Percentiles rank a stretch among this genome's conserved stretches.
phyloP scores from a whole-genome alignment of 2,329 filamentous ascomycete genomes.

The Phoma sp. region DNA sequence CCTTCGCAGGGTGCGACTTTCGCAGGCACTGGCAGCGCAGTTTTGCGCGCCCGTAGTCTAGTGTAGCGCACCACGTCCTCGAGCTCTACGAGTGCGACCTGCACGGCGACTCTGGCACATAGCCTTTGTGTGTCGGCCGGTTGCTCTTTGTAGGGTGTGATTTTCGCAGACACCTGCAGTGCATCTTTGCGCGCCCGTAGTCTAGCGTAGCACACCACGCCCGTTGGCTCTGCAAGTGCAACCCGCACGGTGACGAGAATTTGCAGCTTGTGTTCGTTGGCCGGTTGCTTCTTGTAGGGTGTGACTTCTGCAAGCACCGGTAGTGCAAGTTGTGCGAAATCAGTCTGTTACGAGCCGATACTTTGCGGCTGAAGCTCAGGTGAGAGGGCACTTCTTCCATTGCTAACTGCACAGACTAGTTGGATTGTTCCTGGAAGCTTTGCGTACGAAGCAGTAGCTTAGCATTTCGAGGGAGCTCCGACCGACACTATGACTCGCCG shows the following conservation, averaged over 20 bases:
- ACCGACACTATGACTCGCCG: background rate
- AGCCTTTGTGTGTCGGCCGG: background rate
- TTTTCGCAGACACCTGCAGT: background rate
- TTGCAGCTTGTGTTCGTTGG: background rate
- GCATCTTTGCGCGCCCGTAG: background rate
- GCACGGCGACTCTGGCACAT: background rate
- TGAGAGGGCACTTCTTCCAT: too few relatives aligned
- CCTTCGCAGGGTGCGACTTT: background rate
- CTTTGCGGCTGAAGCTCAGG: too few relatives aligned
- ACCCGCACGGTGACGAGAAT: background rate
- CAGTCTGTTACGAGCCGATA: too few relatives aligned
- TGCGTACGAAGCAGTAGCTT: too few relatives aligned
- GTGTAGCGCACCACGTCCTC: background rate
- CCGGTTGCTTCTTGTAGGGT: background rate
- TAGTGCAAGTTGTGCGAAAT: too few relatives aligned
- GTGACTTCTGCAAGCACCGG: background rate
- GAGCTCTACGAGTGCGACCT: background rate
- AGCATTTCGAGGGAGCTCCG: too few relatives aligned
- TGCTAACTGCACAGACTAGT: too few relatives aligned
- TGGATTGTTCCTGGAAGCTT: too few relatives aligned
- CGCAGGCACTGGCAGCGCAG: background rate
- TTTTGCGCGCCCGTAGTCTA: background rate
- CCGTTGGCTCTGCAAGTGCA: background rate
- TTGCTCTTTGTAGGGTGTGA: background rate
- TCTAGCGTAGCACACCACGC: background rate